Conservation (phyloP, 1,284 basidiomycete species). For the Ustilago bromivora region DNA sequence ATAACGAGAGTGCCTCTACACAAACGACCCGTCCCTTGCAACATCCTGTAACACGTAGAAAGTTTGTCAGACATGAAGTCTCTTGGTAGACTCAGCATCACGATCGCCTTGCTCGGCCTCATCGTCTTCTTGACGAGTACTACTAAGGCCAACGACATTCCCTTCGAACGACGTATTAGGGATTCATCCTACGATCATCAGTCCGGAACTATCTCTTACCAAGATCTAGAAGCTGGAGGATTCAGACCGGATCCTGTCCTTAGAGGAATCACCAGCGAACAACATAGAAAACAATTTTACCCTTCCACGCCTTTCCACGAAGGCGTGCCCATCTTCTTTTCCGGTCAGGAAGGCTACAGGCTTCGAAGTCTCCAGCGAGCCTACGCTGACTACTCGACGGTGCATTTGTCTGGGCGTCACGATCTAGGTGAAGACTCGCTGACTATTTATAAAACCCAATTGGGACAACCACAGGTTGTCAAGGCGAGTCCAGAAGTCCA, state of each 20-base stretch:
- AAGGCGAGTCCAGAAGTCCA: neutral
- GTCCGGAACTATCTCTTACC: neutral
- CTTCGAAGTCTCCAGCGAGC: conserved; percentile 14
- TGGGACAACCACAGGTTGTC: no score
- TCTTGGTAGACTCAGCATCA: neutral
- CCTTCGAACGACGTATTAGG: neutral
- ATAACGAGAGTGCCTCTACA: neutral
- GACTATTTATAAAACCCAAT: neutral
- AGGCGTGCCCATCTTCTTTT: neutral
- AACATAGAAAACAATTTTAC: neutral
- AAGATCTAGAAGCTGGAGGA: neutral
- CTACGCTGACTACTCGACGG: conserved; percentile 8
- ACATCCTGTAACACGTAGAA: neutral
- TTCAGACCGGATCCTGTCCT: neutral
- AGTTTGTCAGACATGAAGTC: neutral
- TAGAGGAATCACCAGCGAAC: neutral
- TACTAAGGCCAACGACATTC: neutral
- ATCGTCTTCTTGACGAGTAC: neutral
- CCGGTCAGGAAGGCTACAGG: neutral
- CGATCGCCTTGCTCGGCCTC: neutral
- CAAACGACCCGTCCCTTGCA: neutral
- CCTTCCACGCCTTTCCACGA: neutral
- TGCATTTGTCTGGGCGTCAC: neutral
- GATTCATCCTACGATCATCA: neutral
- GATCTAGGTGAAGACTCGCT: neutral